Evolutionary conservation across 2,329 filamentous ascomycete species (phyloP).

Genomic region (Trichoderma semiorbis): DNA sequence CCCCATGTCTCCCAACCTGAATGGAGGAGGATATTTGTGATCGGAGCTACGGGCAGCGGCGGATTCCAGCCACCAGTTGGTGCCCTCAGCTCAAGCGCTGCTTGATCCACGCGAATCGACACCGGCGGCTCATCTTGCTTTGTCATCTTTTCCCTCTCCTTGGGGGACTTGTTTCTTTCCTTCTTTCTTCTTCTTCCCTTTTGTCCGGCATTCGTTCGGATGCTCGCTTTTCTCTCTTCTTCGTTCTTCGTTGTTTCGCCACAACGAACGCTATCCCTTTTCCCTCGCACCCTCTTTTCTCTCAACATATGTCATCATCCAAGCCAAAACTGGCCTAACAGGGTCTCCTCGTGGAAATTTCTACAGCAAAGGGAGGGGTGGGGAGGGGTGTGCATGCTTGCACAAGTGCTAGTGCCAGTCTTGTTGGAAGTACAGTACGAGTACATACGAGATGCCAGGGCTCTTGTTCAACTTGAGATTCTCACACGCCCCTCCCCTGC

Average conservation of each 20-base stretch:
- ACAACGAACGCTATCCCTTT: background rate
- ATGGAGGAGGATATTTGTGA: background rate
- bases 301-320: background rate
- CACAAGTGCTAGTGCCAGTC: background rate
- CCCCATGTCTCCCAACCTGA: background rate
- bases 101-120: background rate
- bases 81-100: background rate
- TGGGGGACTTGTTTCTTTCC: background rate
- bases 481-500: background rate
- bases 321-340: conserved; percentile 10
- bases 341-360: conserved; percentile 17
- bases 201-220: background rate
- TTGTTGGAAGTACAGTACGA: background rate
- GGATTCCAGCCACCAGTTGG: background rate
- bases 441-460: background rate
- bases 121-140: background rate
- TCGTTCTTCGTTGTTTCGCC: background rate
- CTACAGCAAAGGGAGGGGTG: background rate
- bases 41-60: background rate
- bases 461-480: background rate
- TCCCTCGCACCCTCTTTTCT: background rate
- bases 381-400: background rate
- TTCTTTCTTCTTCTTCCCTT: background rate
- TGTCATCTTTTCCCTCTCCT: background rate
- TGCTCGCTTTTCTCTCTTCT: background rate